These are phyloP conservation scores for Salinomyces thailandicus DNA, from an alignment of 2,329 filamentous ascomycete species.

Conservation along the genomic window DNA sequence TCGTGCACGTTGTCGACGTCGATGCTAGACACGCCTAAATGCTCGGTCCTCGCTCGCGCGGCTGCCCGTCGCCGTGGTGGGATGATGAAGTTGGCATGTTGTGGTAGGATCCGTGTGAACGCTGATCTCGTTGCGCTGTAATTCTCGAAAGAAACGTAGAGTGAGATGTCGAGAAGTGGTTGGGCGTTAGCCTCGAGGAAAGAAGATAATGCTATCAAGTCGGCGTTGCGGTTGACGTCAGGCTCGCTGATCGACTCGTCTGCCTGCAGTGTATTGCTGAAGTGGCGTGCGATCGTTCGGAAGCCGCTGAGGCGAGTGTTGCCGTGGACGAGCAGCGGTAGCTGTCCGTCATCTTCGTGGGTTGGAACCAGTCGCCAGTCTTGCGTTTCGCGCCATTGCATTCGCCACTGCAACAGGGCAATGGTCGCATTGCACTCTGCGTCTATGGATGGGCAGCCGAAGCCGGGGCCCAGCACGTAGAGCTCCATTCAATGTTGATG, in stretches of 20 bases:
- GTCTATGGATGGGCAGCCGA: constrained; percentile 81
- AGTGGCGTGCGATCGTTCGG: constrained; percentile 48
- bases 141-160: constrained; percentile 85
- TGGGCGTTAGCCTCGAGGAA: constrained; percentile 67
- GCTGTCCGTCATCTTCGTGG: constrained; percentile 17
- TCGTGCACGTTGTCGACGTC: constrained; percentile 34
- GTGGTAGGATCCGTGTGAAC: constrained; percentile 68
- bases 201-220: constrained; percentile 30
- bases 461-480: constrained; percentile 83
- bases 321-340: constrained; percentile 41
- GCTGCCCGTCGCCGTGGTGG: constrained; percentile 61
- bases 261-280: constrained; percentile 26
- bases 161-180: constrained; percentile 69
- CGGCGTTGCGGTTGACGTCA: constrained; percentile 17
- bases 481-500: constrained; percentile 39
- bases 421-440: constrained; percentile 79
- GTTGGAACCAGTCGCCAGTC: constrained; percentile 62
- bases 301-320: constrained; percentile 51
- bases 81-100: constrained; percentile 80
- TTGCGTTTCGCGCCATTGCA: constrained; percentile 37
- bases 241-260: not conserved
- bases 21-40: constrained; percentile 37
- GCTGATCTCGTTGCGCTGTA: constrained; percentile 73
- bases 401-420: constrained; percentile 58
- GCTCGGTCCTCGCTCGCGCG: constrained; percentile 55